Evolutionary conservation across 2,329 filamentous ascomycete genomes (phyloP), one percentile per base, ranked within the genome.

Genomic region (Fusarium redolens): DNA sequence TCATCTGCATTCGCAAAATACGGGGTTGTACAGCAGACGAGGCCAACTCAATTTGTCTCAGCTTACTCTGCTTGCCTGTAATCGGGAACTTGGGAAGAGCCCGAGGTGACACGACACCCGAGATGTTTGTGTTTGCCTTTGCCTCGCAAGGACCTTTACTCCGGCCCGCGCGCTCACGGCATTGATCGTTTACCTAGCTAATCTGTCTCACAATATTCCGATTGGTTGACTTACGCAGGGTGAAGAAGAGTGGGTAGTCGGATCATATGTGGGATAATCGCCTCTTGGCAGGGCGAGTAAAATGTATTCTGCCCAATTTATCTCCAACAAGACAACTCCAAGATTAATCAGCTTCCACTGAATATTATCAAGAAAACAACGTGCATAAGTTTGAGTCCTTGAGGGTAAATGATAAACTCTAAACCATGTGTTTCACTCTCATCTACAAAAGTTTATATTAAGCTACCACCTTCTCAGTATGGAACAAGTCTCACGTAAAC

Each of bases 381-480:
- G 20, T 35, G 55, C 55, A 57, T 57, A 14, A 67, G 62, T n/a
- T 13, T 11, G 20, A 22, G 38, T 52, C 37, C 30, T 31, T 10
- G 8, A 41, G 22, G 22, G 35, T 20, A 37, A 50, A 50, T 50
- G 14, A 15, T 25, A 4, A 50, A 58, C 41, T 50, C 18, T 35
- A 37, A 37, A 28, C 28, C 28, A 38, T 41, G 35, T 28, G 50
- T 52, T 71, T 51, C 50, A 50, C 14, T 22, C 10, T 3, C 22
- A n/a, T 28, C 20, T 6, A 22, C 28, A 4, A 72, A 51, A 73
- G 48, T 52, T 69, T 61, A 65, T 45, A 40, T 69, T 38, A 47
- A 59, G 40, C 40, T 68, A 61, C 71, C 40, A 72, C 71, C 71
- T 73, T 72, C 59, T 69, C 8, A 58, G 61, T 69, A 50, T 44